Conservation (phyloP, 1,284 basidiomycete genomes). For the Abortiporus biennis region DNA sequence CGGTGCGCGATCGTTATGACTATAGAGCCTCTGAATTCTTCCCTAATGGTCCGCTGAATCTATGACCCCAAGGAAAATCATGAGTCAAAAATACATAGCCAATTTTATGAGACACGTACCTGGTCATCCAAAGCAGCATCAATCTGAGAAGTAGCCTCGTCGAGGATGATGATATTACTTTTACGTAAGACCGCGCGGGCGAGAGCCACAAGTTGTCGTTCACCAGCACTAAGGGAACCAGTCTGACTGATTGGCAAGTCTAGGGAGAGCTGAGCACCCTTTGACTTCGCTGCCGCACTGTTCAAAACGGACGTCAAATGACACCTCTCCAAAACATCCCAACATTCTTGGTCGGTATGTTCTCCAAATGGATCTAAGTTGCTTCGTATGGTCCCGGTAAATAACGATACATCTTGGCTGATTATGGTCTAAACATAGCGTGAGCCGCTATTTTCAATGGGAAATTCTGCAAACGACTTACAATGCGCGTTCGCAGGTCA, state of each 20-base stretch:
- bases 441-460: background rate
- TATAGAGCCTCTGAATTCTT: slow-evolving; percentile 67
- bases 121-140: slow-evolving; percentile 68
- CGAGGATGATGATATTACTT: slow-evolving; percentile 80
- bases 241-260: slow-evolving; percentile 64
- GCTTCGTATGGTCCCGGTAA: slow-evolving; percentile 78
- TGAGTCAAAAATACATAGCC: background rate
- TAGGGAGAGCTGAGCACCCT: slow-evolving; percentile 28
- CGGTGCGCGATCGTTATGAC: slow-evolving; percentile 84
- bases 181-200: slow-evolving; percentile 69
- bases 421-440: slow-evolving; percentile 55
- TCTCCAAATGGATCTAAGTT: slow-evolving; percentile 72
- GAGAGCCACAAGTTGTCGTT: slow-evolving; percentile 76
- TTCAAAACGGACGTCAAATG: slow-evolving; percentile 44
- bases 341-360: slow-evolving; percentile 56
- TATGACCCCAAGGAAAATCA: slow-evolving; percentile 25
- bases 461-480: slow-evolving; percentile 24
- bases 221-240: slow-evolving; percentile 72
- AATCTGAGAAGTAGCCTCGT: slow-evolving; percentile 79
- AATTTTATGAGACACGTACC: slow-evolving; percentile 26
- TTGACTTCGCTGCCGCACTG: slow-evolving; percentile 12
- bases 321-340: slow-evolving; percentile 59
- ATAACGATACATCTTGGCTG: slow-evolving; percentile 80
- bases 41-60: slow-evolving; percentile 78
- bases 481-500: slow-evolving; percentile 63